Percentiles rank a stretch among this genome's conserved stretches.
phyloP scores from a whole-genome alignment of 2,329 filamentous ascomycete species.

The Pseudopyricularia javanii region DNA sequence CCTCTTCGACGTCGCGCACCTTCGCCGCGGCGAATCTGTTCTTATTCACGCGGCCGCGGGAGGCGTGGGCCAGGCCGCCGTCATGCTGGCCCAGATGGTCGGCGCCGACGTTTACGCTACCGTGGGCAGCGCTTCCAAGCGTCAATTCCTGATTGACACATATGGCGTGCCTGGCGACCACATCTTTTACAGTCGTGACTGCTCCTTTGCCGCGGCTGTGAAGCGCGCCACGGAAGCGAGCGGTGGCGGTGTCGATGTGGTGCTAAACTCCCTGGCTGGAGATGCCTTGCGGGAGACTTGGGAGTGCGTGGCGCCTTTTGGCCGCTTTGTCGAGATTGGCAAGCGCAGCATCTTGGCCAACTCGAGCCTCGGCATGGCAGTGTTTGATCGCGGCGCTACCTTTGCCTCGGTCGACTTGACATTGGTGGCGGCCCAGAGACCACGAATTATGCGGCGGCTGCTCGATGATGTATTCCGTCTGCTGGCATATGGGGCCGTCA shows the following conservation, averaged over 20 bases:
- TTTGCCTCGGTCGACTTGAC: constrained; percentile 5
- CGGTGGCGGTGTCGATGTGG: constrained; percentile 15
- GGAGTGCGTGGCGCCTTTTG: constrained; percentile 18
- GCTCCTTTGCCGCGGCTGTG: constrained; percentile 14
- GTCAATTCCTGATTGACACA: constrained; percentile 11
- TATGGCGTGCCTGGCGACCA: constrained; percentile 15
- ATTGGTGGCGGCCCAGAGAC: constrained; percentile 1
- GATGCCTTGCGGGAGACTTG: constrained; percentile 16
- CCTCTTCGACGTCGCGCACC: constrained; percentile 11
- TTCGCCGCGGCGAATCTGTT: constrained; percentile 10
- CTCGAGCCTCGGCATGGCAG: constrained; percentile 20
- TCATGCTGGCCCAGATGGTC: constrained; percentile 5
- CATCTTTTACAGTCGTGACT: constrained; percentile 17
- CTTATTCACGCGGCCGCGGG: constrained; percentile 11
- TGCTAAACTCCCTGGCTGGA: constrained; percentile 17
- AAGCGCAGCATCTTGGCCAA: constrained; percentile 19
- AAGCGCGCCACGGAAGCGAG: constrained; percentile 10
- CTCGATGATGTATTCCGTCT: constrained; percentile 4
- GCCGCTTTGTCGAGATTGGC: constrained; percentile 21
- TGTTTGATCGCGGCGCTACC: constrained; percentile 14
- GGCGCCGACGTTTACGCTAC: constrained; percentile 16
- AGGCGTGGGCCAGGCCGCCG: constrained; percentile 10
- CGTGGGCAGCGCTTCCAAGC: constrained; percentile 15
- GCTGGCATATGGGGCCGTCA: constrained; percentile 3
- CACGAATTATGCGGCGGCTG: constrained; percentile 5